Base-by-base conservation (phyloP, 2,329 filamentous ascomycete genomes). In the Penicillium occitanis region DNA sequence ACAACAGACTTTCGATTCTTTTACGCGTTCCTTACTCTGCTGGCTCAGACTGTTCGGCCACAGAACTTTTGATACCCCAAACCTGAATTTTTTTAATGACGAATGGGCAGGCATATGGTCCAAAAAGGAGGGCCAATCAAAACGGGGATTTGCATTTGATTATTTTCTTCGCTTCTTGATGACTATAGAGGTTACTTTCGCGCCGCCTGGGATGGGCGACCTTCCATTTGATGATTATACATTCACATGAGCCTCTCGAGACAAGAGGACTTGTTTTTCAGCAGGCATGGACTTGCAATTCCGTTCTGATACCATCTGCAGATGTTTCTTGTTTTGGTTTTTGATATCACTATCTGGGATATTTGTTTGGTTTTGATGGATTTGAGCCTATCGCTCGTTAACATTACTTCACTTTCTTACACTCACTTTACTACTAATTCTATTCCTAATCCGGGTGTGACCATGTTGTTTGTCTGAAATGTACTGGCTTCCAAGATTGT, bases 181-280 rank as follows among this genome's bases (percentile, higher is more conserved):
- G 76, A 78, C 73, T 72, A 78, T 78, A 78, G 76, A 78, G 74
- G 74, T 75, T 71, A 71, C 71, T 73, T 72, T 75, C 70, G 73
- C 3, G 73, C 74, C 73, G 68, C 69, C 71, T 72, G 71, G 70
- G 68, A 71, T 65, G 68, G 58, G 22, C 55, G 48, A 22, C 55
- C 59, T 55, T 14, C 58, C 35, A 53, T 35, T 62, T 64, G 51
- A 67, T 48, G 67, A 64, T 37, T 51, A 71, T 73, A 74, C 70
- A 60, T 68, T 71, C 70, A 76, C 70, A 76, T 74, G 59, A 40
- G 74, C 75, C 74, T 78, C 75, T 74, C 70, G 77, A 77, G 75
- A 76, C 61, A 50, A 50, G 58, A 62, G 61, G 59, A 65, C 57
- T 48, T 28, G 19, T 22, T 60, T 50, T 37, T 2, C 22, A 61